Evolutionary conservation across 306 rosid species (phyloP).

Genomic region (Fragaria vesca): DNA sequence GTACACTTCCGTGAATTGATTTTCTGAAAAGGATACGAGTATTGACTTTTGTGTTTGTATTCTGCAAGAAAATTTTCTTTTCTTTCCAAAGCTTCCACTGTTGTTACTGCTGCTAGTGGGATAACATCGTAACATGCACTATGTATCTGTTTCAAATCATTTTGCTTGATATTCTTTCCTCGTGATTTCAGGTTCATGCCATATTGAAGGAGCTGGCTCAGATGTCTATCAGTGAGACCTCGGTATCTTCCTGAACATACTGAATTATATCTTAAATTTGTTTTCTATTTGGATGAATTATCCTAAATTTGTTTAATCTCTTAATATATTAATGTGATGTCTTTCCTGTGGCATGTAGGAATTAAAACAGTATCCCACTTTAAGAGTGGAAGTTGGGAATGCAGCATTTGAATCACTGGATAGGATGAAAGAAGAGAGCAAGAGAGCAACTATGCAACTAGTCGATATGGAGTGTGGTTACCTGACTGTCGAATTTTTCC

Average conservation of each 20-base stretch:
- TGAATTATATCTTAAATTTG: not conserved
- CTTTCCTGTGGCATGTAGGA: slow-evolving; percentile 28
- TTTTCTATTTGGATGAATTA: too few species aligned
- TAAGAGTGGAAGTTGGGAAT: slow-evolving; percentile 39
- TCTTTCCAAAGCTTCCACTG: not conserved
- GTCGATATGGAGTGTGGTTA: slow-evolving; percentile 52
- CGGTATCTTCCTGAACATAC: slow-evolving; percentile 15
- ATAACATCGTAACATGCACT: not conserved
- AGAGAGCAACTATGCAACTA: slow-evolving; percentile 38
- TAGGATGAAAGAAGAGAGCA: slow-evolving; percentile 46
- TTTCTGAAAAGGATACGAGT: not conserved
- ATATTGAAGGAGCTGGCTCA: slow-evolving; percentile 44
- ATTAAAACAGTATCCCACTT: slow-evolving; percentile 42
- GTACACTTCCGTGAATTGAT: not conserved
- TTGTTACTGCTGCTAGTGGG: not conserved
- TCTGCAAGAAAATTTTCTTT: not conserved
- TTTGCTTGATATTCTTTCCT: slow-evolving; percentile 13
- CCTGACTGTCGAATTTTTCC: slow-evolving; percentile 46
- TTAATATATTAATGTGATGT: not conserved
- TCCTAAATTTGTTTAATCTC: not conserved
- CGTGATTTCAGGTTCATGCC: slow-evolving; percentile 35
- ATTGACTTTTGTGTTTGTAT: not conserved
- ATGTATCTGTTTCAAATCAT: not conserved
- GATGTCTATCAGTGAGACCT: slow-evolving; percentile 34
- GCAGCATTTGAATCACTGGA: slow-evolving; percentile 43